Conservation (phyloP, 2,329 filamentous ascomycete species). For the Alternaria incomplexa region DNA sequence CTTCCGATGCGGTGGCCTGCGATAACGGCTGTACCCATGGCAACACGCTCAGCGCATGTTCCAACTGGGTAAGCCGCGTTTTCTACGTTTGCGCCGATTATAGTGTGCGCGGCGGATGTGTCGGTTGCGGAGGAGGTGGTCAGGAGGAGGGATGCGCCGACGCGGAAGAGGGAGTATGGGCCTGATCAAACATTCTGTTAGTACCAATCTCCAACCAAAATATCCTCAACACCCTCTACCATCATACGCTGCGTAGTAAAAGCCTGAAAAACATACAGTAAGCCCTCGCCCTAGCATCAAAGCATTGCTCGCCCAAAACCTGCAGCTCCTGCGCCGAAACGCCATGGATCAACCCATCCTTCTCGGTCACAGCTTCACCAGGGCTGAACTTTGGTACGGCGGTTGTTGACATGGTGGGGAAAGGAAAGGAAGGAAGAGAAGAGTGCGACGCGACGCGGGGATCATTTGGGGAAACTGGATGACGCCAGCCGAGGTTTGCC, state of each 20-base stretch:
- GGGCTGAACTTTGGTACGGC: conserved; percentile 35
- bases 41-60: conserved; percentile 95
- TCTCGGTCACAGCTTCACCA: conserved; percentile 37
- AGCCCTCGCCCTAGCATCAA: conserved; percentile 75
- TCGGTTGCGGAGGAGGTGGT: conserved; percentile 17
- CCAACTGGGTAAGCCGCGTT: conserved; percentile 92
- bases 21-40: conserved; percentile 76
- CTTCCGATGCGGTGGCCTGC: conserved; percentile 55
- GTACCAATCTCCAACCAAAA: background rate
- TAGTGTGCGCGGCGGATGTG: conserved; percentile 54
- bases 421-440: conserved; percentile 26
- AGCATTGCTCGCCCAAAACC: conserved; percentile 66
- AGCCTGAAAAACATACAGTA: conserved; percentile 68
- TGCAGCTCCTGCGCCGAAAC: conserved; percentile 70
- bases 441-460: conserved; percentile 18
- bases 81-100: conserved; percentile 78
- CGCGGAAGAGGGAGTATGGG: conserved; percentile 89
- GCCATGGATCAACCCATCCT: conserved; percentile 54
- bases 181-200: conserved; percentile 49
- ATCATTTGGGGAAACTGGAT: conserved; percentile 15
- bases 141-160: conserved; percentile 78
- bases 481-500: conserved; percentile 20
- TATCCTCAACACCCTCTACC: background rate
- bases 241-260: background rate
- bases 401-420: conserved; percentile 42